Evolutionary conservation across 2,329 filamentous ascomycete genomes (phyloP).

Genomic region (Fusarium liriodendri): DNA sequence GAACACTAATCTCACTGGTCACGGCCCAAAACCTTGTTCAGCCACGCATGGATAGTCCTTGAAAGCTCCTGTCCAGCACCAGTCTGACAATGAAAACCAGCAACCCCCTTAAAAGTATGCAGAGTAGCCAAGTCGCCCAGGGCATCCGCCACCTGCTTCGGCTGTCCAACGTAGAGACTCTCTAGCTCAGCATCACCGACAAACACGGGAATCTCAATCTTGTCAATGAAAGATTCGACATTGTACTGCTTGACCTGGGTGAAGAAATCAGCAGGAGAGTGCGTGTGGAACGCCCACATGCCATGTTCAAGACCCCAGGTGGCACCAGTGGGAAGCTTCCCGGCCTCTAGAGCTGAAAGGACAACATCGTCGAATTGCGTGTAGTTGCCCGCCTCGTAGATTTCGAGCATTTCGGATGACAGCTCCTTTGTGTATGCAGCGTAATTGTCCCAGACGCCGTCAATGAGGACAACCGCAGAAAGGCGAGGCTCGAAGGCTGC

Average conservation of each 20-base stretch:
- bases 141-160: slow-evolving; percentile 20
- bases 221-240: slow-evolving; percentile 3
- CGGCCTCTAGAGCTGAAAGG: background rate
- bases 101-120: slow-evolving; percentile 18
- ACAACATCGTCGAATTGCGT: slow-evolving; percentile 3
- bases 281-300: slow-evolving; percentile 12
- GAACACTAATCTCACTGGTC: background rate
- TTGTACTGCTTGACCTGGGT: slow-evolving; percentile 10
- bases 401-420: background rate
- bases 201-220: slow-evolving; percentile 22
- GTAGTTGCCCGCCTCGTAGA: slow-evolving; percentile 16
- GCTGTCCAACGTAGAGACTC: slow-evolving; percentile 7
- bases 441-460: slow-evolving; percentile 28
- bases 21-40: slow-evolving; percentile 9
- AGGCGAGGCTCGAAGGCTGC: slow-evolving; percentile 28
- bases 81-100: slow-evolving; percentile 28
- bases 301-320: slow-evolving; percentile 15
- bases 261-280: slow-evolving; percentile 16
- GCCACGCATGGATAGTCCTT: slow-evolving; percentile 18
- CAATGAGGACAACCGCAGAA: slow-evolving; percentile 7
- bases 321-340: background rate
- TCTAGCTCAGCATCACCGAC: slow-evolving; percentile 9
- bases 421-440: slow-evolving; percentile 3
- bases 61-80: slow-evolving; percentile 23
- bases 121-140: slow-evolving; percentile 16